Conservation (phyloP, 1,284 basidiomycete genomes). For the Tilletia horrida region DNA sequence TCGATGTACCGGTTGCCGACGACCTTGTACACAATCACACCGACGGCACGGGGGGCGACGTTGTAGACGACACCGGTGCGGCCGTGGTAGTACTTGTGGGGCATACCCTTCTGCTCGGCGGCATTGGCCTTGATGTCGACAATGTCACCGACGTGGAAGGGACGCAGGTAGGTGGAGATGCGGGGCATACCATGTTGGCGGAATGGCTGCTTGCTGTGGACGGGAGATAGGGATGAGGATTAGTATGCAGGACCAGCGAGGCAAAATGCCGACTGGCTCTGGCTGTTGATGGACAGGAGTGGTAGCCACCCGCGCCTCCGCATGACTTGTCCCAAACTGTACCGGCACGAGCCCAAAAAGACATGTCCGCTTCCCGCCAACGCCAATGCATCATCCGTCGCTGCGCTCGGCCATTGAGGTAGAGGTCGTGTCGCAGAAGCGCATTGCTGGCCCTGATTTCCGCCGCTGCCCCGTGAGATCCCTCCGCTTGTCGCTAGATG, state of each 20-base stretch:
- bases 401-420: no score
- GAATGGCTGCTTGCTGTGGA: slow-evolving; percentile 41
- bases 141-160: slow-evolving; percentile 94
- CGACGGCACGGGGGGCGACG: slow-evolving; percentile 89
- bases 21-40: slow-evolving; percentile 97
- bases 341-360: no score
- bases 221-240: not conserved
- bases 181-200: slow-evolving; percentile 86
- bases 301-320: no score
- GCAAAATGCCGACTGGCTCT: not conserved
- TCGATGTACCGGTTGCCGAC: slow-evolving; percentile 99
- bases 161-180: slow-evolving; percentile 86
- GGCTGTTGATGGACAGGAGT: no score
- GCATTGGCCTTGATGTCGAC: slow-evolving; percentile 99
- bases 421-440: no score
- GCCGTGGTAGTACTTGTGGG: slow-evolving; percentile 76
- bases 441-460: no score
- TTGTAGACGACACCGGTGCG: slow-evolving; percentile 98
- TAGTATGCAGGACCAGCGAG: not conserved
- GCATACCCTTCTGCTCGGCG: slow-evolving; percentile 99
- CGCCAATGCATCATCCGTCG: no score
- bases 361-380: no score
- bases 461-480: no score
- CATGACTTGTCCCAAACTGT: no score
- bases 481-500: no score